Evolutionary conservation across 768 basidiomycete species (phyloP).

Genomic region (Mrakia frigida): DNA sequence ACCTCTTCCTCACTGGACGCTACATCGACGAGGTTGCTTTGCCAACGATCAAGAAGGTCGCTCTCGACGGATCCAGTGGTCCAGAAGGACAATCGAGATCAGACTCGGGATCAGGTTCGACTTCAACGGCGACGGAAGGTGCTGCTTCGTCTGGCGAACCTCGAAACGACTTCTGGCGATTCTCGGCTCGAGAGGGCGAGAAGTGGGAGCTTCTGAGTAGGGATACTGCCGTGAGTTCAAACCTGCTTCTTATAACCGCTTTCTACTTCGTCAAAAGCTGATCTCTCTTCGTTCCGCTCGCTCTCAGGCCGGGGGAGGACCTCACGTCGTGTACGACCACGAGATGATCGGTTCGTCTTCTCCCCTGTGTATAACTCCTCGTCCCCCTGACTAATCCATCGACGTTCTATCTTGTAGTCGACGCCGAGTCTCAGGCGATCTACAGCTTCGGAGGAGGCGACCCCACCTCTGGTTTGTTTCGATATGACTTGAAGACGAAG

Average conservation of each 20-base stretch:
- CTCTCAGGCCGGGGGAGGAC: constrained; percentile 22
- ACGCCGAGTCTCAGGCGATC: constrained; percentile 6
- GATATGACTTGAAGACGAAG: constrained; percentile 12
- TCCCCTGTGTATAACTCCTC: neutral
- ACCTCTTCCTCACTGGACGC: constrained; percentile 16
- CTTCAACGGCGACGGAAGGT: neutral
- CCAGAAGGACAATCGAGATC: neutral
- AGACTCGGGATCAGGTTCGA: neutral
- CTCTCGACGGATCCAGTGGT: neutral
- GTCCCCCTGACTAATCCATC: neutral
- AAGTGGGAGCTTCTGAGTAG: constrained; percentile 17
- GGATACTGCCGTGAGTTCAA: constrained; percentile 6
- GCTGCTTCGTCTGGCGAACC: neutral
- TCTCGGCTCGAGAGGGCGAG: constrained; percentile 3
- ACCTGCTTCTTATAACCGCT: too few relatives aligned
- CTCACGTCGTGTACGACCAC: constrained; percentile 25
- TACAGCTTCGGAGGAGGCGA: constrained; percentile 24
- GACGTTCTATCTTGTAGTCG: neutral
- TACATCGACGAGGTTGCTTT: constrained; percentile 19
- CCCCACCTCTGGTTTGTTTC: constrained; percentile 4
- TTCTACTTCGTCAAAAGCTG: neutral
- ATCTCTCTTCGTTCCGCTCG: neutral
- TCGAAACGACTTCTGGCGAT: constrained; percentile 25
- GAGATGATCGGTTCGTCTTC: constrained; percentile 13
- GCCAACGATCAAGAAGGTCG: neutral